These are phyloP conservation scores for Arabidopsis arenosa DNA, from an alignment of 345 rosid species.

Conservation along the genomic window DNA sequence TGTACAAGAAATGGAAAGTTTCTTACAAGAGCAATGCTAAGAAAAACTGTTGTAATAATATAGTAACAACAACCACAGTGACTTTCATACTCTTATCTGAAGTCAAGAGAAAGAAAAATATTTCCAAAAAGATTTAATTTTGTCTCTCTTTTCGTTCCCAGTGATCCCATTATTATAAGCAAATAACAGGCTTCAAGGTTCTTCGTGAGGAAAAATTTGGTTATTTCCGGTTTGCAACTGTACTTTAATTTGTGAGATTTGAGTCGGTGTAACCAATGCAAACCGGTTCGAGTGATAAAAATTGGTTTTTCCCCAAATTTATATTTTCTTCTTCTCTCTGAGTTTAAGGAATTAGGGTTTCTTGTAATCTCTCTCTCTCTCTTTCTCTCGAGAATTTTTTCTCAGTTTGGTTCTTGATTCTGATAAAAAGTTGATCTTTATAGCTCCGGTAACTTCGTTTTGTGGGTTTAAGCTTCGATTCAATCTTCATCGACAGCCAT, in stretches of 20 bases:
- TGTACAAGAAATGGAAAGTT: slow-evolving; percentile 1
- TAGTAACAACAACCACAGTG: slow-evolving; percentile 7
- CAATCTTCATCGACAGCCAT: slow-evolving; percentile 48
- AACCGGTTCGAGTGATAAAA: slow-evolving; percentile 20
- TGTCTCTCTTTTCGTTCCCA: background rate
- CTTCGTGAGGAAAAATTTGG: background rate
- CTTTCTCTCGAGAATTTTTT: background rate
- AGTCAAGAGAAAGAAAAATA: background rate
- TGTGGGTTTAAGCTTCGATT: slow-evolving; percentile 10
- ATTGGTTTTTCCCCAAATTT: background rate
- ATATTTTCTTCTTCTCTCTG: background rate
- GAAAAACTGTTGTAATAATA: background rate
- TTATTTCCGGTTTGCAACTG: background rate
- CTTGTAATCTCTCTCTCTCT: slow-evolving; percentile 9
- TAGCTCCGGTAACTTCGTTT: background rate
- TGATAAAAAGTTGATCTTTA: background rate
- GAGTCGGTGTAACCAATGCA: background rate
- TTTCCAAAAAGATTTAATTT: background rate
- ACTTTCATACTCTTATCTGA: background rate
- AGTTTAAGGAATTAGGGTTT: slow-evolving; percentile 35
- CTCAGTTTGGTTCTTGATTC: slow-evolving; percentile 10
- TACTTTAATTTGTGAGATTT: background rate
- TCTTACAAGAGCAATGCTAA: slow-evolving; percentile 9
- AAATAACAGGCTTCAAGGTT: background rate
- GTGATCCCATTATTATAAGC: background rate